phyloP scores from a whole-genome alignment of 345 rosid genomes.

The Streptanthus diversifolius region DNA sequence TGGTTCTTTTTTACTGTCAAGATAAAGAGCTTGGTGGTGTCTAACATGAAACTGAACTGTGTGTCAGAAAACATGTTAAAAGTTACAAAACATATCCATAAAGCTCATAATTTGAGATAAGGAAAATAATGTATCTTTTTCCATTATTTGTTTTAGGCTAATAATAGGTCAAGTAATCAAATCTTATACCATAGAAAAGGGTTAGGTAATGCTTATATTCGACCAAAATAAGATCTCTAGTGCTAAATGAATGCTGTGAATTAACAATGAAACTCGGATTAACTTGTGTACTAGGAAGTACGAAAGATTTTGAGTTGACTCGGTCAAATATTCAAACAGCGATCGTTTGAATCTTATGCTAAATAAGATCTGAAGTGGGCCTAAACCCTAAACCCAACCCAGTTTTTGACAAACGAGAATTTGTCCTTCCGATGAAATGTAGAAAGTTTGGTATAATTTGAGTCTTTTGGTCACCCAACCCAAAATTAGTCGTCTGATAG shows the following conservation, averaged over 20 bases:
- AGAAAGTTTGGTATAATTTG: background rate
- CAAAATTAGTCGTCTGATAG: background rate
- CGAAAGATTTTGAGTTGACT: background rate
- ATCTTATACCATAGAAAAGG: too few relatives aligned
- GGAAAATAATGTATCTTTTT: background rate
- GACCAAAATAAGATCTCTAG: background rate
- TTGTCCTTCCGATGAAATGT: background rate
- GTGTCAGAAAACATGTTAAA: background rate
- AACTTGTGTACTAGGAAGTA: background rate
- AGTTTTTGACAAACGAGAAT: background rate
- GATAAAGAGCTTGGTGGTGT: background rate
- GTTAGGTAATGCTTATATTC: too few relatives aligned
- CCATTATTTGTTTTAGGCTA: background rate
- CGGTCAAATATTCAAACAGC: background rate
- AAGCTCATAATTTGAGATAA: background rate
- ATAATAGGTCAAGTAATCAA: background rate
- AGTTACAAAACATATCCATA: background rate
- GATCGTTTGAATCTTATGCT: background rate
- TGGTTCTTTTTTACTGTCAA: conserved; percentile 3
- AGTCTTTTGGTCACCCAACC: background rate
- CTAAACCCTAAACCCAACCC: background rate
- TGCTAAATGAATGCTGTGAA: too few relatives aligned
- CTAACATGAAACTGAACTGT: background rate
- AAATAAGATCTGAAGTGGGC: background rate
- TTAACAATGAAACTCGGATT: too few relatives aligned